These are phyloP conservation scores for Epipyxis sp. DNA, from an alignment of 108 stramenopile species.

Conservation along the genomic window DNA sequence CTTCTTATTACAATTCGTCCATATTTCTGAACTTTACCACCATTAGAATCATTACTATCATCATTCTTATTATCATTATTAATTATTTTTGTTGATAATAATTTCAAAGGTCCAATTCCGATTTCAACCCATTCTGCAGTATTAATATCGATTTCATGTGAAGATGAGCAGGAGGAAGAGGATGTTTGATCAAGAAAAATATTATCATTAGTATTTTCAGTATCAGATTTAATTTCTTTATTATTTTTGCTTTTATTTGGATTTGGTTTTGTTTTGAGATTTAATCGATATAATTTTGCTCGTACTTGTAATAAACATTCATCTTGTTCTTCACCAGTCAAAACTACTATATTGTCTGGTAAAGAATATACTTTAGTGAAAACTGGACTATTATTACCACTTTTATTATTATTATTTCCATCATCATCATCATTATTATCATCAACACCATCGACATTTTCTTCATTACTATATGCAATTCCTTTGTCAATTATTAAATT, in stretches of 20 bases:
- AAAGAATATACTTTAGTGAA: not conserved
- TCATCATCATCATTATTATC: constrained; percentile 19
- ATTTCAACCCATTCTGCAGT: constrained; percentile 21
- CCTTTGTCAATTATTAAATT: not conserved
- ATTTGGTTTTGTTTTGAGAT: not conserved
- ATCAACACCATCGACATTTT: not conserved
- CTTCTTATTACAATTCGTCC: constrained; percentile 11
- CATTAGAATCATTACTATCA: not conserved
- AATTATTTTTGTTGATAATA: not conserved
- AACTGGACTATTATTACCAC: not conserved
- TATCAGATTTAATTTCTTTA: not conserved
- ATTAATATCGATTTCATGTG: not conserved
- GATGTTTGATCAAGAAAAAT: no score
- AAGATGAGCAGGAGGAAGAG: no score
- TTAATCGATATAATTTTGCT: constrained; percentile 7
- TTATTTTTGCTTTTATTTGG: not conserved
- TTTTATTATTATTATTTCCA: not conserved
- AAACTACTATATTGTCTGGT: constrained; percentile 20
- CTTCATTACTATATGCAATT: not conserved
- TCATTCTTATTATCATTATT: not conserved
- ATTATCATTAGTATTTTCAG: not conserved
- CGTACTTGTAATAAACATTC: constrained; percentile 26
- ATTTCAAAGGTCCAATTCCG: constrained; percentile 9
- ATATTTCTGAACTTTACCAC: not conserved
- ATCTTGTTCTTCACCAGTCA: constrained; percentile 16